Evolutionary conservation across 495 filamentous ascomycete species (phyloP).

Genomic region (Endocarpon pusillum): DNA sequence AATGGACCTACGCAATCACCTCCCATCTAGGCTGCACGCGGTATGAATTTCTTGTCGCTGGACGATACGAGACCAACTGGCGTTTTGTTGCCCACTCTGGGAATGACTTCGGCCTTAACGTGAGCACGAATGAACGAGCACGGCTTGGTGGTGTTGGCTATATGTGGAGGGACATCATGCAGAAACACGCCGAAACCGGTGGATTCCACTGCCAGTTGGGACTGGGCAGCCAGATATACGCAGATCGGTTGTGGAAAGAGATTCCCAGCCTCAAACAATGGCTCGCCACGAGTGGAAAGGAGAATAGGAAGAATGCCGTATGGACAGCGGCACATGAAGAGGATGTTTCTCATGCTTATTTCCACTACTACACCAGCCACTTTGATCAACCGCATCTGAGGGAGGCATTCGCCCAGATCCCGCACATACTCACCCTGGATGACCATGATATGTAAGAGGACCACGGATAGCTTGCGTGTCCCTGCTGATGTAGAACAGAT

Average conservation of each 20-base stretch:
- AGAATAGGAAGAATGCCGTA: conserved; percentile 70
- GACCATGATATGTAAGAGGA: conserved; percentile 90
- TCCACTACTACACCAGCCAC: conserved; percentile 95
- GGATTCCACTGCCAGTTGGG: conserved; percentile 91
- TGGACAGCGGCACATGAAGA: conserved; percentile 93
- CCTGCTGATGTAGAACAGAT: conserved; percentile 34
- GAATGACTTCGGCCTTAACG: conserved; percentile 82
- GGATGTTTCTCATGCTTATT: conserved; percentile 88
- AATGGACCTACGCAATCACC: conserved; percentile 97
- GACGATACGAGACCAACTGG: conserved; percentile 79
- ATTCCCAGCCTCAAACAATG: conserved; percentile 84
- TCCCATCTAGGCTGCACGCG: conserved; percentile 91
- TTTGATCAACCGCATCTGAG: conserved; percentile 89
- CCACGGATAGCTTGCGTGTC: neutral
- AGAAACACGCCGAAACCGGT: conserved; percentile 89
- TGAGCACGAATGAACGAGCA: conserved; percentile 66
- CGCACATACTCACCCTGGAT: conserved; percentile 80
- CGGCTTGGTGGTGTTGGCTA: conserved; percentile 75
- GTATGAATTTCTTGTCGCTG: conserved; percentile 95
- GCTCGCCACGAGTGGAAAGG: conserved; percentile 77
- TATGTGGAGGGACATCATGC: conserved; percentile 98
- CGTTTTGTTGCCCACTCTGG: conserved; percentile 92
- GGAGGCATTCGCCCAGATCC: conserved; percentile 94
- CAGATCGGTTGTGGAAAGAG: conserved; percentile 91
- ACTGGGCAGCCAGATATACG: conserved; percentile 88